Percentiles rank a stretch among this genome's conserved stretches.
Evolutionary conservation across 1,284 basidiomycete genomes (phyloP).

Genomic region (Chalciporus sp.): DNA sequence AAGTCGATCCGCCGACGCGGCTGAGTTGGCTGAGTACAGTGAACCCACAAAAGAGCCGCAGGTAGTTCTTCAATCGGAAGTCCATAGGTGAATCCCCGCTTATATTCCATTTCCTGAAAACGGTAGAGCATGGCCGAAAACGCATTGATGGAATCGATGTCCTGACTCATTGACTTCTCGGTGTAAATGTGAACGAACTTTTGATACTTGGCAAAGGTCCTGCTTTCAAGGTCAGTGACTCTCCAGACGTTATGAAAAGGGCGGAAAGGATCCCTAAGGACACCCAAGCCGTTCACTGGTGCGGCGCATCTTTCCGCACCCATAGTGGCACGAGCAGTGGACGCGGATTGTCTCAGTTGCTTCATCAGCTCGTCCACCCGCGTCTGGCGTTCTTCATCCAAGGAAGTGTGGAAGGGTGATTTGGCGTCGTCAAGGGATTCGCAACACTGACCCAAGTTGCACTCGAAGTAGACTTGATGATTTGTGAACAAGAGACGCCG

Average conservation of each 20-base stretch:
- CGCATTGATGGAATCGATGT: neutral
- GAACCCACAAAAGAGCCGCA: neutral
- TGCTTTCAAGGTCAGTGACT: too few species aligned
- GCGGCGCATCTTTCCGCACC: neutral
- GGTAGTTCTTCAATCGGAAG: neutral
- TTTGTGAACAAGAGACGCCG: conserved; percentile 24
- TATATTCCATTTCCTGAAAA: neutral
- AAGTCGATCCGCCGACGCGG: neutral
- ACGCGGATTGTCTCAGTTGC: too few species aligned
- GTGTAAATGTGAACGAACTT: neutral
- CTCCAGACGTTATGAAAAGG: neutral
- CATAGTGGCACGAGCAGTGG: too few species aligned
- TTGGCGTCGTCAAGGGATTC: conserved; percentile 14
- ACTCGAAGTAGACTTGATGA: conserved; percentile 26
- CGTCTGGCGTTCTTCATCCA: neutral
- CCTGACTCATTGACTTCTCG: neutral
- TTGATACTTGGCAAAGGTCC: conserved; percentile 1
- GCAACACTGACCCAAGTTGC: conserved; percentile 14
- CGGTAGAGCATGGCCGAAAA: neutral
- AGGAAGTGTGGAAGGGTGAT: conserved; percentile 13
- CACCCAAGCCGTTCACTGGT: conserved; percentile 6
- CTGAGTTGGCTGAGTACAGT: neutral
- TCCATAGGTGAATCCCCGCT: neutral
- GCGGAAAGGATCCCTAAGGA: conserved; percentile 13
- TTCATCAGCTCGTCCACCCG: neutral